Evolutionary conservation across 257 asterid genomes (phyloP), one percentile per base, ranked within the genome.

Genomic region (Scutellaria barbata): DNA sequence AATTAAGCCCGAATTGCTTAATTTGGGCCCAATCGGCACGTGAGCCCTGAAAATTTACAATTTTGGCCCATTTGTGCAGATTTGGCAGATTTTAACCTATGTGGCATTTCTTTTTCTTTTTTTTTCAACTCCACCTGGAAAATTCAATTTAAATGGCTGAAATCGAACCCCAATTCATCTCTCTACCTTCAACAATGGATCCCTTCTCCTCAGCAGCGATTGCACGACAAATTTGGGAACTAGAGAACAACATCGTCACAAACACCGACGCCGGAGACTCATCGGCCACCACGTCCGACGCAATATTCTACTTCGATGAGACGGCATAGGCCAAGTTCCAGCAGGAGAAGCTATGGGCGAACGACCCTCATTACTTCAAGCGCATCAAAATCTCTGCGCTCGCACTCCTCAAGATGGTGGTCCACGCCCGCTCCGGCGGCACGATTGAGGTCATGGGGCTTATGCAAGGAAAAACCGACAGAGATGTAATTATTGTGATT

Each of bases 351-450:
- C 97, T 97, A 5, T 95, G 99, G 99, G 78, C 81, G 1, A 86
- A 77, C 70, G 96, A 93, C 62, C 98, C 98, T 0, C 97, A 93
- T 90, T 90, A 78, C 80, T 93, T 95, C 92, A 95, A 92, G 92
- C 96, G 98, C 76, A 98, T 95, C 30, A 92, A 84, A 77, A 82
- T 95, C 80, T 92, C 97, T 14, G 98, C 98, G 0, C 96, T 95
- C 53, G 99, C 99, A 13, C 95, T 95, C 1, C 96, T 95, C 48
- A 95, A 95, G 85, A 95, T 95, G 99, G 98, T 95, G 25, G 96
- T 95, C 17, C 99, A 95, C 81, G 96, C 99, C 10, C 99, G 99
- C 77, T 92, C 99, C 45, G 98, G 99, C 3, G 99, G 98, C 22
- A 95, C 95, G 17, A 95, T 95, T 59, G 99, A 95, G 80, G 93